These are phyloP conservation scores for Pholiota molesta DNA, from an alignment of 768 basidiomycete species.

Conservation along the genomic window DNA sequence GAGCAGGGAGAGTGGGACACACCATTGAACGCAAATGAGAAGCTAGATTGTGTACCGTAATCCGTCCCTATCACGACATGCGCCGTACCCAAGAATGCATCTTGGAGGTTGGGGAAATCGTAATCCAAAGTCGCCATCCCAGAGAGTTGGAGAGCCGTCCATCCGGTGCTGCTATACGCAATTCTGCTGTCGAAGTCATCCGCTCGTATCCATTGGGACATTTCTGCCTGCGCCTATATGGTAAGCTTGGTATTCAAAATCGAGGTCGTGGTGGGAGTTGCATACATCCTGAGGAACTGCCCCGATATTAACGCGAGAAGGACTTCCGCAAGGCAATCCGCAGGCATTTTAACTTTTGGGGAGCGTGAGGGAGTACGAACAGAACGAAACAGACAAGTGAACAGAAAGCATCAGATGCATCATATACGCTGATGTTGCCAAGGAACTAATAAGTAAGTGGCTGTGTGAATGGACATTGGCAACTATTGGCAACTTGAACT, in stretches of 20 bases:
- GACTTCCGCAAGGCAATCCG: not conserved
- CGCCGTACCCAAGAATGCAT: not conserved
- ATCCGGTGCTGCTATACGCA: not conserved
- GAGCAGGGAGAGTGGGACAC: not conserved
- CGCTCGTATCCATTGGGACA: not conserved
- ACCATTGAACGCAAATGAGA: not conserved
- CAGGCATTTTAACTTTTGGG: not conserved
- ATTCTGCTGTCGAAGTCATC: not conserved
- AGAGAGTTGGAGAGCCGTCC: not conserved
- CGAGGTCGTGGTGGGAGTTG: not conserved
- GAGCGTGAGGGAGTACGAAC: too few species aligned
- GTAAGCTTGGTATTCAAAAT: too few species aligned
- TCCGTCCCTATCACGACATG: not conserved
- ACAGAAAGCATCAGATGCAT: too few species aligned
- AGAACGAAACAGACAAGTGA: too few species aligned
- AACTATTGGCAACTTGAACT: too few species aligned
- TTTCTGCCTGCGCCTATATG: not conserved
- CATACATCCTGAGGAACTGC: not conserved
- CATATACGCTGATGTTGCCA: too few species aligned
- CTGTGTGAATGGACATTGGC: too few species aligned
- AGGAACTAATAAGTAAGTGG: too few species aligned
- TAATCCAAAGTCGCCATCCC: not conserved
- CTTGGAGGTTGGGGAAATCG: not conserved
- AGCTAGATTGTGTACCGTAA: not conserved
- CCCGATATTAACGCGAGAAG: not conserved